Base-by-base conservation (phyloP, 106 monocot genomes). In the Dendrobium nobile region DNA sequence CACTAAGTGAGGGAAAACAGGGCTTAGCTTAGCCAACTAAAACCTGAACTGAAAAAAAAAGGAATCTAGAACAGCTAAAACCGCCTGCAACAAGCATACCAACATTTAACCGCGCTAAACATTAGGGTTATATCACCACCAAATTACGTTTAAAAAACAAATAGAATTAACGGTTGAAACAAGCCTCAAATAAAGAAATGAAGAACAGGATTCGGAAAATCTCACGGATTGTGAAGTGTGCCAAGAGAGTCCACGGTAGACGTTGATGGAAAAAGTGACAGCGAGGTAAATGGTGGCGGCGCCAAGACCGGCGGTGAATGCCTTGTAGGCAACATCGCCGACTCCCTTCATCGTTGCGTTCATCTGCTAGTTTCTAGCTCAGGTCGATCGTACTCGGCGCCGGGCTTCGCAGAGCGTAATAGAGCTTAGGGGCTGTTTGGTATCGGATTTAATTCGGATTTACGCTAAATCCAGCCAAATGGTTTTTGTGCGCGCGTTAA, bases 241-340 rank as follows among this genome's bases (percentile, higher is more conserved):
- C 92, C 92, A 92, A 20, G 89, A 82, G 75, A 92, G 73, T 56
- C 89, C 92, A 15, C 86, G 77, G 84, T 92, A 92, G 79, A 92
- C 85, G 78, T 89, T 92, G 75, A 87, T 33, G 87, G 92, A 89
- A 87, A 92, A 92, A 87, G 85, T 89, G 48, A 45, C 87, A 41
- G 84, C 75, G 41, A 92, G 89, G 82, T 84, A 92, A 65, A 92
- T 42, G 42, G 92, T 92, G 51, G 87, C 82, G 15, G 84, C 82
- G 20, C 87, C 92, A 31, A 89, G 84, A 33, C 86, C 85, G 58
- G 89, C 89, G 55, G 86, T 84, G 61, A 89, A 79, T 17, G 84
- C 86, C 86, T 88, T 92, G 86, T 87, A 92, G 0, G 87, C 89
- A 68, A 83, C 4, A 72, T 92, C 92, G 26, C 80, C 87, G 22